Base-by-base conservation (phyloP, 495 filamentous ascomycete species). In the Aspergillus funiculosus region DNA sequence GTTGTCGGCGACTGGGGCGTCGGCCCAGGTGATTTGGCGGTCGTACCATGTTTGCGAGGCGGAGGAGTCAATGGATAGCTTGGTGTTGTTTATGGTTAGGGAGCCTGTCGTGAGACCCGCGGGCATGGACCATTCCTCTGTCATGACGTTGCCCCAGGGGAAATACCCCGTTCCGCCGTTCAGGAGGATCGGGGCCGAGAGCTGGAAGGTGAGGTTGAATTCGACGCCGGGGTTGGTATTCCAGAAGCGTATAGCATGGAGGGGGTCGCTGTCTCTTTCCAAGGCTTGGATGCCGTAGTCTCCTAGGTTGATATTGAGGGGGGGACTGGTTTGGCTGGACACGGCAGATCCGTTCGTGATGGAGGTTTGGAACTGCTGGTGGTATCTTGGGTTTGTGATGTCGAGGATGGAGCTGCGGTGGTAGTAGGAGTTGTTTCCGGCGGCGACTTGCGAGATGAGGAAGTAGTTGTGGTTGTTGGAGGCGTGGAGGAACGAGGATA, bases 121-220 rank as follows among this genome's bases (percentile, higher is more conserved):
- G 11, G 34, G 31, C 32, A 46, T 36, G 11, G 43, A 46, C 43
- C 43, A 46, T 37, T 46, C 43, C n/a, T 6, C 3, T 18, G 43
- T 38, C 11, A 15, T 2, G n/a, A 27, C 19, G n/a, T 9, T 2
- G 14, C 43, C 43, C n/a, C 17, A 38, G 3, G 22, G 13, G 25
- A 46, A 46, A 0, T 13, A 8, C 8, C 43, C 43, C 6, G 26
- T 18, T 11, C 43, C 43, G 11, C 19, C 32, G 15, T 46, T 46
- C 10, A 46, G 17, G 20, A 46, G 14, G 11, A 46, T 14, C 17
- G 43, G 43, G 3, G 43, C 13, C 0, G 43, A 46, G n/a, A 46
- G 29, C 5, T 38, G 20, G 20, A 46, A 46, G n/a, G 24, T 24
- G 0, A 46, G n/a, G 43, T 46, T 18, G 24, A 37, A 46, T 34